These are phyloP conservation scores for Rhodotorula toruloides DNA, from an alignment of 768 basidiomycete genomes.

Conservation along the genomic window DNA sequence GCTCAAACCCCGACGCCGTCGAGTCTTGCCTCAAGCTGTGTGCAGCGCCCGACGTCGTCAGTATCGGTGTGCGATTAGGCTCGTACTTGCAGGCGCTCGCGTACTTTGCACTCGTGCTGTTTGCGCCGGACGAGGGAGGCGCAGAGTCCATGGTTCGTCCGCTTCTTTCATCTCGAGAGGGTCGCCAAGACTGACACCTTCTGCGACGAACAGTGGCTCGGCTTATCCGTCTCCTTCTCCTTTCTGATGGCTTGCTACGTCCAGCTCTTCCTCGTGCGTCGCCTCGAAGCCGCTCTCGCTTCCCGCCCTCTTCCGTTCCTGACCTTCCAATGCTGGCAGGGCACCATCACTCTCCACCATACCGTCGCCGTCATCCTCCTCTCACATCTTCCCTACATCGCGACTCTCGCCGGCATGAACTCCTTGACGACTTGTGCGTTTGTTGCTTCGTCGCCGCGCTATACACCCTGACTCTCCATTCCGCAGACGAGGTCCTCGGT, in stretches of 20 bases:
- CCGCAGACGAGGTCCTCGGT: slow-evolving; percentile 28
- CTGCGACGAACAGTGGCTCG: slow-evolving; percentile 15
- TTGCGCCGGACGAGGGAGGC: slow-evolving; percentile 31
- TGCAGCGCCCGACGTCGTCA: slow-evolving; percentile 15
- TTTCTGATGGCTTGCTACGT: slow-evolving; percentile 20
- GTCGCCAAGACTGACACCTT: background rate
- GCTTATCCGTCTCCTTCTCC: slow-evolving; percentile 25
- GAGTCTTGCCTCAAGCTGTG: slow-evolving; percentile 20
- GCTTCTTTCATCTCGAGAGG: background rate
- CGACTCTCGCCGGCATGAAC: slow-evolving; percentile 24
- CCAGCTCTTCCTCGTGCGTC: slow-evolving; percentile 24
- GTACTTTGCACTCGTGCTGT: slow-evolving; percentile 24
- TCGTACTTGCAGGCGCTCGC: slow-evolving; percentile 21
- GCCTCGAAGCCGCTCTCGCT: background rate
- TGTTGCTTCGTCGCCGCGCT: no score
- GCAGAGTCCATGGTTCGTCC: slow-evolving; percentile 22
- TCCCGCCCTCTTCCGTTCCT: background rate
- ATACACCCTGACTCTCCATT: accelerated
- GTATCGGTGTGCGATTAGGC: slow-evolving; percentile 21
- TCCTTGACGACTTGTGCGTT: slow-evolving; percentile 22
- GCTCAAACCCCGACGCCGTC: slow-evolving; percentile 27
- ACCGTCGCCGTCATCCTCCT: slow-evolving; percentile 24
- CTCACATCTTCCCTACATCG: slow-evolving; percentile 22
- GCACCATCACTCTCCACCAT: slow-evolving; percentile 28
- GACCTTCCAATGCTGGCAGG: background rate